Evolutionary conservation across 805 yeast genomes (phyloP).

Genomic region (Monosporozyma servazzii): DNA sequence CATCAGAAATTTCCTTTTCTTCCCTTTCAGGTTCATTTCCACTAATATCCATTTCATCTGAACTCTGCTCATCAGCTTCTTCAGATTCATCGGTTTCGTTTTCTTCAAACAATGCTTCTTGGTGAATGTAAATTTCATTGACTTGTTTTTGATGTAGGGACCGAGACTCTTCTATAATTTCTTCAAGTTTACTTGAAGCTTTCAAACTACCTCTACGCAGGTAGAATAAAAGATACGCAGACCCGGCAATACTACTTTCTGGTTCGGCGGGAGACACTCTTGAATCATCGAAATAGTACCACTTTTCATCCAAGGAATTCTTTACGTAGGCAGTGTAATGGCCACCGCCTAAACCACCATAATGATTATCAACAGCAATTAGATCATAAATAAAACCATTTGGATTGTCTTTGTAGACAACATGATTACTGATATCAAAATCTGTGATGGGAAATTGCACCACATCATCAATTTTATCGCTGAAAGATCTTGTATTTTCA

Average conservation of each 20-base stretch:
- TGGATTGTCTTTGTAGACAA: constrained; percentile 30
- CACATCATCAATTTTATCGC: constrained; percentile 79
- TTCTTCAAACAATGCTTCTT: constrained; percentile 21
- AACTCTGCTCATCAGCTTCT: constrained; percentile 10
- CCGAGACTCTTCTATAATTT: constrained; percentile 37
- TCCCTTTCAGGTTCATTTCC: constrained; percentile 10
- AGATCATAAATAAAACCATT: constrained; percentile 57
- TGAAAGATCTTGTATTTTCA: constrained; percentile 70
- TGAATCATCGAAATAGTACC: constrained; percentile 91
- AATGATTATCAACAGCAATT: constrained; percentile 90
- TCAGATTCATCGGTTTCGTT: constrained; percentile 19
- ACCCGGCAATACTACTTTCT: constrained; percentile 52
- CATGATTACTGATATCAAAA: constrained; percentile 58
- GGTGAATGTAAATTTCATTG: constrained; percentile 14
- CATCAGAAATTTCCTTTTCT: not conserved
- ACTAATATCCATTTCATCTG: constrained; percentile 1
- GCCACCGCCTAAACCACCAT: constrained; percentile 95
- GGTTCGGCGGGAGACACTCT: constrained; percentile 57
- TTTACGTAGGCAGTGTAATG: constrained; percentile 89
- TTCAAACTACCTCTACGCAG: constrained; percentile 37
- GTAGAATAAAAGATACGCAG: constrained; percentile 84
- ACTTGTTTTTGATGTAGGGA: constrained; percentile 23
- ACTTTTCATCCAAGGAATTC: constrained; percentile 62
- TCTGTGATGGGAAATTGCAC: constrained; percentile 85
- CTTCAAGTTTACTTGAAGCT: constrained; percentile 34